Percentiles rank a stretch among this genome's conserved stretches.
Conservation (phyloP, 164 flowering plant genomes). For the Santalum album region DNA sequence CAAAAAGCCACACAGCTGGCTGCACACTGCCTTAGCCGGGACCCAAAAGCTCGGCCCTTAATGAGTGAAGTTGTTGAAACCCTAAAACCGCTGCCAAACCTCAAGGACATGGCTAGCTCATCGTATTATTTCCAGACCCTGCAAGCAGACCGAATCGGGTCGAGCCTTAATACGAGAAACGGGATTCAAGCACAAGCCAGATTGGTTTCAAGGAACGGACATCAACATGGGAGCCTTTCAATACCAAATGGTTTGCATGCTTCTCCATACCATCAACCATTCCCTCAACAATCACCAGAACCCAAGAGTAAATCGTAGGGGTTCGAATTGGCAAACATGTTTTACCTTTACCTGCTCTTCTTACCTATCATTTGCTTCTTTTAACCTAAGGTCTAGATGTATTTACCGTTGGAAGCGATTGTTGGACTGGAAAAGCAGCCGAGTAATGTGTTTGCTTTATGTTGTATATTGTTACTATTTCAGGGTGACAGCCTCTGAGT, state of each 20-base stretch:
- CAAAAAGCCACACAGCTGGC: conserved; percentile 77
- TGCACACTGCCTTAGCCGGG: conserved; percentile 72
- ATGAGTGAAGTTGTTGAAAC: no score
- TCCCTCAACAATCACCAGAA: conserved; percentile 36
- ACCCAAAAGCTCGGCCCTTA: conserved; percentile 65
- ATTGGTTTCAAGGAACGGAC: conserved; percentile 36
- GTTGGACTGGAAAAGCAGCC: no score
- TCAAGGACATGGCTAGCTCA: conserved; percentile 89
- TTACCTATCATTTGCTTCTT: background rate
- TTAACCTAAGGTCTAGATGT: conserved; percentile 13
- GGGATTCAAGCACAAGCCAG: conserved; percentile 26
- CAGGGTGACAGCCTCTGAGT: conserved; percentile 9
- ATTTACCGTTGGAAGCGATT: conserved; percentile 15
- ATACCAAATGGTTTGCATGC: conserved; percentile 44
- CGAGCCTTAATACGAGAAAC: conserved; percentile 44
- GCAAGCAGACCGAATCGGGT: conserved; percentile 48
- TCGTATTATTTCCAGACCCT: conserved; percentile 62
- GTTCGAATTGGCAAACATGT: no score
- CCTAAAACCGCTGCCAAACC: conserved; percentile 60
- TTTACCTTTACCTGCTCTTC: background rate
- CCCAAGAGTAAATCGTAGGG: conserved; percentile 37
- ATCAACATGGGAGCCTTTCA: conserved; percentile 39
- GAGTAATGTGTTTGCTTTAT: conserved; percentile 16
- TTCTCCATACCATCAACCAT: conserved; percentile 42
- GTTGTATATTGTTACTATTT: conserved; percentile 13